These are phyloP conservation scores for Parastagonospora nodorum DNA, from an alignment of 2,329 filamentous ascomycete genomes.

Conservation along the genomic window DNA sequence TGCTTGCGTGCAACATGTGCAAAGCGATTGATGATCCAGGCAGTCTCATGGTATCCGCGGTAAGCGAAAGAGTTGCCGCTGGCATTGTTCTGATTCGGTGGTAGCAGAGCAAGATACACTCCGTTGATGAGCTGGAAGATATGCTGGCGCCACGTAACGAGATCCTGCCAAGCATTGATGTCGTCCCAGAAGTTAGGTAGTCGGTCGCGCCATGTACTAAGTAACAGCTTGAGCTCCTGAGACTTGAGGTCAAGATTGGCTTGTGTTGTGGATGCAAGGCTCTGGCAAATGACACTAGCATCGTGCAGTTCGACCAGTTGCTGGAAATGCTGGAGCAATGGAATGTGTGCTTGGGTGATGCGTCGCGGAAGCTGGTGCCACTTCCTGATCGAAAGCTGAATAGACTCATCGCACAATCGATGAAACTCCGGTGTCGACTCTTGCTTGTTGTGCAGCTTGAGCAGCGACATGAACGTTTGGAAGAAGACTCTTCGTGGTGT, in stretches of 20 bases:
- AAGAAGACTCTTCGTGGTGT: conserved; percentile 95
- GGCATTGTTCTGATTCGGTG: conserved; percentile 74
- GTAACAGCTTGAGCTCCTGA: conserved; percentile 88
- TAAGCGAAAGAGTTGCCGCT: conserved; percentile 95
- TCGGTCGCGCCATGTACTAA: conserved; percentile 94
- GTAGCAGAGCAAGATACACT: conserved; percentile 85
- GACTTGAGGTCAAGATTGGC: conserved; percentile 91
- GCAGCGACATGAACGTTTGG: conserved; percentile 95
- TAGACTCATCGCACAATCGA: conserved; percentile 91
- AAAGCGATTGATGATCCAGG: conserved; percentile 99
- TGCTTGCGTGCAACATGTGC: conserved; percentile 98
- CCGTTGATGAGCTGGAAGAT: conserved; percentile 97
- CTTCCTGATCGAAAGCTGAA: conserved; percentile 94
- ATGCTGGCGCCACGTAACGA: conserved; percentile 99
- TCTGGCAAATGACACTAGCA: conserved; percentile 93
- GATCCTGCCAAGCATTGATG: conserved; percentile 98
- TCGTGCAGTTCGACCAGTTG: conserved; percentile 97
- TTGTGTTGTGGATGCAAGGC: conserved; percentile 81
- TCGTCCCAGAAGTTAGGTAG: conserved; percentile 99
- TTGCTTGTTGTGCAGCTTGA: conserved; percentile 90
- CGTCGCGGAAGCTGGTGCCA: conserved; percentile 97
- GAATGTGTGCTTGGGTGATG: conserved; percentile 93
- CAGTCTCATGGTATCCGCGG: conserved; percentile 95
- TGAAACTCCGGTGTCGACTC: conserved; percentile 82
- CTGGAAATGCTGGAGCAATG: conserved; percentile 95